Conservation (phyloP, 225 moss, liverwort and hornwort genomes). For the Rhytidiadelphus loreus region DNA sequence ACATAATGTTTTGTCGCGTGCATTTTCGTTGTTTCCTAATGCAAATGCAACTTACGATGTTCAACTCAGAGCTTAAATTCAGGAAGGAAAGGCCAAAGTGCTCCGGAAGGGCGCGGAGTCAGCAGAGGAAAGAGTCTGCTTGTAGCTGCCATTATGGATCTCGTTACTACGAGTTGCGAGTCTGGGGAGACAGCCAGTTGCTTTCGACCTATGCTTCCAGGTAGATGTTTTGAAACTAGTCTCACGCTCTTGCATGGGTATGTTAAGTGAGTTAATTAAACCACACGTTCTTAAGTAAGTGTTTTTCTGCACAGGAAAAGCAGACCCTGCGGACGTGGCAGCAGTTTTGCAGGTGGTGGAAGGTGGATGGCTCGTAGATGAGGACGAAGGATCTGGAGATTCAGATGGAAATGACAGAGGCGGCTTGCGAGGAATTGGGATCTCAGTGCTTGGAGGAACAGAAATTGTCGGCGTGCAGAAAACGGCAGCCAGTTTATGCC, state of each 20-base stretch:
- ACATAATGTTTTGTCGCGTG: neutral
- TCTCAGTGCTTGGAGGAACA: slow-evolving; percentile 67
- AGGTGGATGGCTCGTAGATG: slow-evolving; percentile 69
- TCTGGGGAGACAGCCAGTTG: slow-evolving; percentile 33
- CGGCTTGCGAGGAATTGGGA: slow-evolving; percentile 73
- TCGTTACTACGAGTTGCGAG: slow-evolving; percentile 85
- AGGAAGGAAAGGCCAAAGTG: slow-evolving; percentile 44
- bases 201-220: slow-evolving; percentile 72
- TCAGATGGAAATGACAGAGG: slow-evolving; percentile 46
- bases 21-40: neutral
- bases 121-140: slow-evolving; percentile 87
- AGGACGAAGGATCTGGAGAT: slow-evolving; percentile 44
- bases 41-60: neutral
- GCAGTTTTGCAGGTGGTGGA: slow-evolving; percentile 82
- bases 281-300: neutral
- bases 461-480: slow-evolving; percentile 72
- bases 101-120: slow-evolving; percentile 27
- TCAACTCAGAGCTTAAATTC: slow-evolving; percentile 48
- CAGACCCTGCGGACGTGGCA: slow-evolving; percentile 82
- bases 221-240: neutral
- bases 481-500: neutral
- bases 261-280: neutral
- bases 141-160: slow-evolving; percentile 95
- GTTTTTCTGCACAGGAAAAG: slow-evolving; percentile 45
- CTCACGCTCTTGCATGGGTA: neutral